Evolutionary conservation across 2,329 filamentous ascomycete species (phyloP).

Genomic region (Lasiodiplodia sp.): DNA sequence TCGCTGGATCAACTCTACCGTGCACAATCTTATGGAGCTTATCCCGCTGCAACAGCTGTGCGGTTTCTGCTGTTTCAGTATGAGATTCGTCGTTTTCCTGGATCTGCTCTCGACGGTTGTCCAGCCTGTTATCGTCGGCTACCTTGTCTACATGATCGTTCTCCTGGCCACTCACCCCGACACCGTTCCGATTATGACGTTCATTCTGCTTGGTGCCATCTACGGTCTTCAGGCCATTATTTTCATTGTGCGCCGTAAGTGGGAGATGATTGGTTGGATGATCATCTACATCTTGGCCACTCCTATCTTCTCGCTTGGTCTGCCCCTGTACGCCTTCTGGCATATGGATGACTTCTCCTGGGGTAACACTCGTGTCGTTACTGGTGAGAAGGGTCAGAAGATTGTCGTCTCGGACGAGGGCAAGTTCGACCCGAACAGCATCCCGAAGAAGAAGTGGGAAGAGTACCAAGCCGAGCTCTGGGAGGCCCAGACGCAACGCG

Average conservation of each 20-base stretch:
- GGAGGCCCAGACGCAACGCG: constrained; percentile 87
- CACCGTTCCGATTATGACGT: constrained; percentile 81
- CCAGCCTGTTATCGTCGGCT: constrained; percentile 88
- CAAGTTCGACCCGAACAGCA: constrained; percentile 92
- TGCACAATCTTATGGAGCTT: constrained; percentile 96
- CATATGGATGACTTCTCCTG: constrained; percentile 99
- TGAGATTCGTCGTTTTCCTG: constrained; percentile 97
- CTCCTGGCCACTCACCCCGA: constrained; percentile 58
- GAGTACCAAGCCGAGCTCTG: constrained; percentile 98
- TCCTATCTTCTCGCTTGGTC: constrained; percentile 86
- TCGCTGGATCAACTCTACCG: constrained; percentile 99
- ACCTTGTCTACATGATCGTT: constrained; percentile 83
- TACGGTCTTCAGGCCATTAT: constrained; percentile 97
- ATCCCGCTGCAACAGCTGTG: constrained; percentile 93
- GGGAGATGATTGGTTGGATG: constrained; percentile 99
- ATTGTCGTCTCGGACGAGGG: constrained; percentile 94
- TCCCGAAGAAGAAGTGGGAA: constrained; percentile 98
- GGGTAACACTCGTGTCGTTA: constrained; percentile 98
- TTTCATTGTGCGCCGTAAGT: constrained; percentile 94
- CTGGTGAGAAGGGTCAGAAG: constrained; percentile 91
- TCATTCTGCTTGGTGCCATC: constrained; percentile 91
- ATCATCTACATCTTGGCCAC: constrained; percentile 91
- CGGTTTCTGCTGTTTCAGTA: constrained; percentile 99
- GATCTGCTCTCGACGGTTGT: constrained; percentile 92
- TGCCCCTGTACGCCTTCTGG: constrained; percentile 97